phyloP scores from a whole-genome alignment of 192 early-diverging fungal species.

The Pilaira anomala region DNA sequence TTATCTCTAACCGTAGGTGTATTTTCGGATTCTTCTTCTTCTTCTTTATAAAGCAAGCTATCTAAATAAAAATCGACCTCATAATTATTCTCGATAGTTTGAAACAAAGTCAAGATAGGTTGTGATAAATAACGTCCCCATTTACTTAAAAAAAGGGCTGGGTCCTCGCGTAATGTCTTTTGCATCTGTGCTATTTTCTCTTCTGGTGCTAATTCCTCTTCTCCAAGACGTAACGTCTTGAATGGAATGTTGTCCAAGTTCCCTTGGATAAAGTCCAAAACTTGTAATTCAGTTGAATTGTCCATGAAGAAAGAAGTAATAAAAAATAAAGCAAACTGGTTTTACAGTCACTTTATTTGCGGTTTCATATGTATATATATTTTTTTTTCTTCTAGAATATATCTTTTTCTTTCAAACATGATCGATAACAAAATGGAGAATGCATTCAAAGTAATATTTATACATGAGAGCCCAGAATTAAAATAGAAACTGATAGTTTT shows the following conservation, averaged over 20 bases:
- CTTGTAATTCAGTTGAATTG: neutral
- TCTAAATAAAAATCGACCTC: slow-evolving; percentile 38
- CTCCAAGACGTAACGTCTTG: slow-evolving; percentile 33
- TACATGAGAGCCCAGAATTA: neutral
- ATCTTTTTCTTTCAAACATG: neutral
- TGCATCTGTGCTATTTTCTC: slow-evolving; percentile 33
- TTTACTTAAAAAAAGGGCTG: slow-evolving; percentile 38
- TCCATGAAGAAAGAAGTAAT: slow-evolving; percentile 9
- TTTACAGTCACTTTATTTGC: slow-evolving; percentile 6
- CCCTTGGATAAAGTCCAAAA: slow-evolving; percentile 22
- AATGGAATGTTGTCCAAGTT: slow-evolving; percentile 33
- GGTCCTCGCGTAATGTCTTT: slow-evolving; percentile 27
- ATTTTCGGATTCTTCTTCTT: neutral
- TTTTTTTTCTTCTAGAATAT: neutral
- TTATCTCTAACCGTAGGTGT: neutral
- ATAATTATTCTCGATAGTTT: slow-evolving; percentile 34
- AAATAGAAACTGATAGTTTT: neutral
- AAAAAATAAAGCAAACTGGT: neutral
- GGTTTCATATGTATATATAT: too few relatives aligned
- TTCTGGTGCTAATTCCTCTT: slow-evolving; percentile 24
- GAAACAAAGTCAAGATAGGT: slow-evolving; percentile 26
- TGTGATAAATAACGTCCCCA: slow-evolving; percentile 38
- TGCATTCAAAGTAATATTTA: neutral
- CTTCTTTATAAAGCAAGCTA: slow-evolving; percentile 15
- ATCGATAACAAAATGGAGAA: slow-evolving; percentile 6